Percentiles rank a stretch among this genome's conserved stretches.
These are phyloP conservation scores for Penicillium sp. DNA, from an alignment of 2,329 filamentous ascomycete genomes.

Conservation along the genomic window DNA sequence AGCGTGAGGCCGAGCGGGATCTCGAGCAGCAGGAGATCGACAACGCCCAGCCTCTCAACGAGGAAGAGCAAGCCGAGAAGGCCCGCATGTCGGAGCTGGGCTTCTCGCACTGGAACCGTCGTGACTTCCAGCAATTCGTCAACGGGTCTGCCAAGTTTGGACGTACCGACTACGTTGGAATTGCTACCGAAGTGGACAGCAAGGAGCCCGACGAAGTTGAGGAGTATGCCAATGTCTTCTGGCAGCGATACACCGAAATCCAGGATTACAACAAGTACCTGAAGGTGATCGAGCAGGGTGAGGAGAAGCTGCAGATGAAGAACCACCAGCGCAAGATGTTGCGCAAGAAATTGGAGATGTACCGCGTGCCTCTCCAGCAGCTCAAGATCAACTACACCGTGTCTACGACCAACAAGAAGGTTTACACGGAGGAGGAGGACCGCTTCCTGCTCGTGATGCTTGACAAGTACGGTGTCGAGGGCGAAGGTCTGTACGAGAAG, in stretches of 20 bases:
- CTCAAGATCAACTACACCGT: slow-evolving; percentile 99
- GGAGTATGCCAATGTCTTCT: slow-evolving; percentile 91
- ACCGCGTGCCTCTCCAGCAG: slow-evolving; percentile 95
- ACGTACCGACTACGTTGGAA: slow-evolving; percentile 77
- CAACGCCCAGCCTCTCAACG: slow-evolving; percentile 80
- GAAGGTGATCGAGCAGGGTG: slow-evolving; percentile 84
- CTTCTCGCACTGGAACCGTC: slow-evolving; percentile 91
- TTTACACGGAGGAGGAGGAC: slow-evolving; percentile 98
- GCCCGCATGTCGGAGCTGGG: slow-evolving; percentile 76
- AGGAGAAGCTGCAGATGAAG: slow-evolving; percentile 83
- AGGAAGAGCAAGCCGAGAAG: slow-evolving; percentile 87
- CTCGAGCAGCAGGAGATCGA: slow-evolving; percentile 91
- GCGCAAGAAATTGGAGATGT: slow-evolving; percentile 91
- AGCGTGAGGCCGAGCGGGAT: slow-evolving; percentile 82
- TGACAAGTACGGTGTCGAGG: slow-evolving; percentile 87
- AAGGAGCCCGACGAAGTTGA: slow-evolving; percentile 84
- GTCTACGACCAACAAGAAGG: slow-evolving; percentile 98
- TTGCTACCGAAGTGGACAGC: slow-evolving; percentile 85
- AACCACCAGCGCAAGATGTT: slow-evolving; percentile 92
- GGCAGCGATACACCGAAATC: slow-evolving; percentile 91
- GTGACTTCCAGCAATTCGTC: slow-evolving; percentile 97
- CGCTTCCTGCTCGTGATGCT: slow-evolving; percentile 91
- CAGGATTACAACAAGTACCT: slow-evolving; percentile 86
- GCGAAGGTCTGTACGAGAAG: slow-evolving; percentile 83
- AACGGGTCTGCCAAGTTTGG: slow-evolving; percentile 94